Evolutionary conservation across 2,329 filamentous ascomycete genomes (phyloP).

Genomic region (Tolypocladium endophyticum): DNA sequence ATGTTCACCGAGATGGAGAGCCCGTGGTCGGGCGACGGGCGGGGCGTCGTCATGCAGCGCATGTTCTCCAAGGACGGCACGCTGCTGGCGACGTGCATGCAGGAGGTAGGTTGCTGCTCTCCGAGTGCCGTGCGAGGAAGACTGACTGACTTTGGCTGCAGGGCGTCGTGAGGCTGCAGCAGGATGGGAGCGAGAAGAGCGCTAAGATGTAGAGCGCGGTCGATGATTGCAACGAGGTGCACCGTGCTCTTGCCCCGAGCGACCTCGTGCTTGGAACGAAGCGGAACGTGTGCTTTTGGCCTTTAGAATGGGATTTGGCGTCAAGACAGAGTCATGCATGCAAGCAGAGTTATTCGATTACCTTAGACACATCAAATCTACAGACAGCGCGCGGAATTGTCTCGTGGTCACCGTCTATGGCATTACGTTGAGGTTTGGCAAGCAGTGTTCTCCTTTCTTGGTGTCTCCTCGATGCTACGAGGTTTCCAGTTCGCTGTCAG

Average conservation of each 20-base stretch:
- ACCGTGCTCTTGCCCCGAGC: background rate
- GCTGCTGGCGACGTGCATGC: slow-evolving; percentile 67
- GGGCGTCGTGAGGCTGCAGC: slow-evolving; percentile 41
- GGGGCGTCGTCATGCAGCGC: slow-evolving; percentile 65
- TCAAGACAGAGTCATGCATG: too few species aligned
- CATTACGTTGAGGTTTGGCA: too few species aligned
- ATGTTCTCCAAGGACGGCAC: slow-evolving; percentile 63
- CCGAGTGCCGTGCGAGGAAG: background rate
- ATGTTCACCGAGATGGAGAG: slow-evolving; percentile 72
- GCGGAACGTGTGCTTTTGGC: too few species aligned
- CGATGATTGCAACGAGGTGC: background rate
- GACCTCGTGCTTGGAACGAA: background rate
- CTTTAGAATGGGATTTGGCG: too few species aligned
- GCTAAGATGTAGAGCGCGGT: slow-evolving; percentile 18
- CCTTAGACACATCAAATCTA: too few species aligned
- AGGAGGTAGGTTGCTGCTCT: slow-evolving; percentile 47
- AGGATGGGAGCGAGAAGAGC: slow-evolving; percentile 22
- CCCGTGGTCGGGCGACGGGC: slow-evolving; percentile 69
- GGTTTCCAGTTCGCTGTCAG: too few species aligned
- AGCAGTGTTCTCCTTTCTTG: too few species aligned
- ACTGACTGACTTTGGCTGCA: slow-evolving; percentile 8
- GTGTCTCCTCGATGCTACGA: too few species aligned
- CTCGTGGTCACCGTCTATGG: too few species aligned
- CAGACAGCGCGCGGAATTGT: too few species aligned
- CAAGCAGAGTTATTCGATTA: too few species aligned